Base-by-base conservation (phyloP, 768 basidiomycete genomes). In the Krasilnikovozyma curviuscula region DNA sequence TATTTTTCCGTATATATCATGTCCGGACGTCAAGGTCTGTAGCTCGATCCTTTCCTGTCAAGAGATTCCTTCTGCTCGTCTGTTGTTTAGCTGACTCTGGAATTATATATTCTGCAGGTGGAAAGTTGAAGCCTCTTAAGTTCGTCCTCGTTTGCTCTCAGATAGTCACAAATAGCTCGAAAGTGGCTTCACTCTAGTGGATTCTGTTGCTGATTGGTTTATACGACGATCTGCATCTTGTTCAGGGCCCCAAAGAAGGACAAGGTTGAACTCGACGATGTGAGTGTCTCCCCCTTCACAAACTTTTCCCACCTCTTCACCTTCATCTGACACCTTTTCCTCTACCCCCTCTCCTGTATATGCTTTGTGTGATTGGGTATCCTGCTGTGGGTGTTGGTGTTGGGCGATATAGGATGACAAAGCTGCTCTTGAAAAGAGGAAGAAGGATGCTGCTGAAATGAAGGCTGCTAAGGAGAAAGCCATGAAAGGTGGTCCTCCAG, bases 81-180 rank as follows among this genome's bases (percentile, higher is more conserved):
- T 13, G 24, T 24, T 19, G 13, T 3, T 10, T 7, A 3, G 48
- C 29, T 35, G 41, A 49, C 13, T 38, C 4, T 32, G 7, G 18
- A 33, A 18, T 10, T 10, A 24, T 12, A 2, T 27, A 9, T 28
- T 16, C 19, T 18, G 1, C 45, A 52, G 50, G 50, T 44, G 55
- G 55, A 48, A 56, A 56, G 45, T 46, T 54, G 19, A 56, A 56
- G 55, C 55, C 55, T 27, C 40, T 56, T 30, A 56, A 56, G 50
- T 47, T 7, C 7, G 50, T 52, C 23, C 40, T 5, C 40, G 3
- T 29, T 16, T 6, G 3, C 5, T 21, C 27, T 12, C 16, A 29
- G 8, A 7, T 6, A n/a, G 40, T 41, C 40, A 9, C 5, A 10
- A 6, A 30, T 2, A 16, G 5, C 41, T 7, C 18, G 19, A 42